Base-by-base conservation (phyloP, 441 rosid species). In the Viola pubescens region DNA sequence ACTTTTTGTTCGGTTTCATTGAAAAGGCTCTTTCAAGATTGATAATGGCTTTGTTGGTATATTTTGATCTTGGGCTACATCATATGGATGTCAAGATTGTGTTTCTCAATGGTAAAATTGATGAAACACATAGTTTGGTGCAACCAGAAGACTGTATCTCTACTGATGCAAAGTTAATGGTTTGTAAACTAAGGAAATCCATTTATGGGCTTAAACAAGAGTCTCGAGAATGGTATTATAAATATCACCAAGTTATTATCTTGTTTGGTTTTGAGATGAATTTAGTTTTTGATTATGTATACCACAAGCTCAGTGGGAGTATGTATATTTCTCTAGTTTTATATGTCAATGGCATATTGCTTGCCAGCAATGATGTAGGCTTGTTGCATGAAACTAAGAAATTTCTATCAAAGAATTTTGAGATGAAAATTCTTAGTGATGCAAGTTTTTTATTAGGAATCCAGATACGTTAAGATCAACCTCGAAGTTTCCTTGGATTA, bases 11-110 rank as follows among this genome's bases (percentile, higher is more conserved):
- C 14, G 14, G 43, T 43, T 41, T 56, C 38, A 0, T 42, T 3
- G 13, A 16, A 42, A 56, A 41, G 12, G 43, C 41, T 9, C 16
- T 26, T 34, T 52, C 5, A 26, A 4, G n/a, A 8, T 34, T 16
- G 19, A 52, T 19, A 6, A 41, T 56, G 60, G 12, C 48, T 7
- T 14, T 56, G 6, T 48, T 56, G 38, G 48, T 12, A 3, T 1
- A 56, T 19, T 56, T 56, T 16, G 38, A 56, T 54, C 44, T 54
- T 37, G 48, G 41, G 48, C 11, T 14, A 16, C 48, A 41, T 9
- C 37, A 56, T 0, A 41, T 56, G 0, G 38, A 56, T 56, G 37
- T 56, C 6, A 56, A 56, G 26, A 13, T 1, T 2, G 7, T 37
- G 41, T 40, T 56, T 52, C n/a, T 9, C 37, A 12, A 56, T 41